Evolutionary conservation across 441 rosid species (phyloP).

Genomic region (Omphalea diandra): DNA sequence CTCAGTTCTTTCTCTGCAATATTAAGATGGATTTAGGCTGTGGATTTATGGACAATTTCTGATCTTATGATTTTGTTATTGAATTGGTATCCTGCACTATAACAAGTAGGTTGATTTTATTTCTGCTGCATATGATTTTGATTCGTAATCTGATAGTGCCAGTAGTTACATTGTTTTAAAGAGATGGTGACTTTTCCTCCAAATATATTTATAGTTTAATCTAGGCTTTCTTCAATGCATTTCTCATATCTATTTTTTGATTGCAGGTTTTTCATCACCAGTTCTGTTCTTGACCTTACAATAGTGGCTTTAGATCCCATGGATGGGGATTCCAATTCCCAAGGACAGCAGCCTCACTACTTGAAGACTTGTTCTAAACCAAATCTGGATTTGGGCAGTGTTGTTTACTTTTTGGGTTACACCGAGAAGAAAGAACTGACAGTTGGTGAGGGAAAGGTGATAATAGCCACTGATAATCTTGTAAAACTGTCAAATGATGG

Average conservation of each 20-base stretch:
- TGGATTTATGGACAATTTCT: no score
- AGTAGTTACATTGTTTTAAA: not conserved
- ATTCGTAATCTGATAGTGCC: no score
- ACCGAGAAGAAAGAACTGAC: slow-evolving; percentile 55
- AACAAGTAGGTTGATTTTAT: no score
- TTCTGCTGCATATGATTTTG: no score
- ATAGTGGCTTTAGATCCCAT: slow-evolving; percentile 73
- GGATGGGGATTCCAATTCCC: slow-evolving; percentile 72
- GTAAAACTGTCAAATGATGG: slow-evolving; percentile 85
- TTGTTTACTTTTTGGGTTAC: slow-evolving; percentile 73
- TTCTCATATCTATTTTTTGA: slow-evolving; percentile 7
- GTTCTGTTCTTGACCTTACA: slow-evolving; percentile 87
- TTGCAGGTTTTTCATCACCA: slow-evolving; percentile 93
- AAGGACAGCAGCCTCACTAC: slow-evolving; percentile 71
- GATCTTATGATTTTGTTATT: no score
- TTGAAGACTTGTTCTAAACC: slow-evolving; percentile 80
- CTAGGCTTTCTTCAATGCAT: not conserved
- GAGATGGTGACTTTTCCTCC: not conserved
- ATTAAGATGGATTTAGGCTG: no score
- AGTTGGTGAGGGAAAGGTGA: slow-evolving; percentile 89
- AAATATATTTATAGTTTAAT: slow-evolving; percentile 7
- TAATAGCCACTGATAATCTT: slow-evolving; percentile 91
- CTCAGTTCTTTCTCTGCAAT: no score
- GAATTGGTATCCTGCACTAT: no score
- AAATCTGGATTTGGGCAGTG: slow-evolving; percentile 71